Evolutionary conservation across 2,329 filamentous ascomycete genomes (phyloP).

Genomic region (Aureobasidium leucospermi): DNA sequence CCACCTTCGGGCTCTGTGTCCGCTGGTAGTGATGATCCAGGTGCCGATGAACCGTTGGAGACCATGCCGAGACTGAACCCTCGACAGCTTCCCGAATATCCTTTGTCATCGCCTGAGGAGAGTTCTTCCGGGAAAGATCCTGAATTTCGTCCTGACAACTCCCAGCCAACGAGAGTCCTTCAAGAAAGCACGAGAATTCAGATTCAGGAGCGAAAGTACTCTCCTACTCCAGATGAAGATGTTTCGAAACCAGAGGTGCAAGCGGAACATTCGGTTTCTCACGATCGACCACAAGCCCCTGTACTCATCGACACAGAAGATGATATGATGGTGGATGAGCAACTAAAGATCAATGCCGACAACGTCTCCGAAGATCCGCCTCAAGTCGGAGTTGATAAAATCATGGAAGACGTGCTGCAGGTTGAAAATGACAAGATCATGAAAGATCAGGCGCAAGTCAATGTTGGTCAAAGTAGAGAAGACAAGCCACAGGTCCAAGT

Average conservation of each 20-base stretch:
- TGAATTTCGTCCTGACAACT: neutral
- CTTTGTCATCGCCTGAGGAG: neutral
- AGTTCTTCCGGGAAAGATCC: neutral
- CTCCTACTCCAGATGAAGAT: too few species aligned
- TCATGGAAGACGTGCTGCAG: too few species aligned
- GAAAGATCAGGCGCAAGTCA: too few species aligned
- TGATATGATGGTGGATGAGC: neutral
- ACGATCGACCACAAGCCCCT: too few species aligned
- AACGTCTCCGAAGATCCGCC: too few species aligned
- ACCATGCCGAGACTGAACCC: neutral
- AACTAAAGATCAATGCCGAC: neutral
- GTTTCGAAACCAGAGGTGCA: too few species aligned
- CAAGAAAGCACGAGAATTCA: neutral
- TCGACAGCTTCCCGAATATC: conserved; percentile 8
- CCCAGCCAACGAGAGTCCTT: neutral
- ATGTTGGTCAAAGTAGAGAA: too few species aligned
- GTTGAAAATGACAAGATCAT: too few species aligned
- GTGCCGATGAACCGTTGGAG: neutral
- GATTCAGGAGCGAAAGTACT: too few species aligned
- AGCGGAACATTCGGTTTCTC: too few species aligned
- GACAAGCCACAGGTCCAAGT: neutral
- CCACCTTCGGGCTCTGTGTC: neutral
- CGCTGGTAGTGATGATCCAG: neutral
- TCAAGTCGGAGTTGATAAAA: too few species aligned
- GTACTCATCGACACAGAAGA: neutral